Percentiles rank a stretch among this genome's conserved stretches.
Evolutionary conservation across 2,329 filamentous ascomycete species (phyloP).

Genomic region (Colletotrichum cordylinicola): DNA sequence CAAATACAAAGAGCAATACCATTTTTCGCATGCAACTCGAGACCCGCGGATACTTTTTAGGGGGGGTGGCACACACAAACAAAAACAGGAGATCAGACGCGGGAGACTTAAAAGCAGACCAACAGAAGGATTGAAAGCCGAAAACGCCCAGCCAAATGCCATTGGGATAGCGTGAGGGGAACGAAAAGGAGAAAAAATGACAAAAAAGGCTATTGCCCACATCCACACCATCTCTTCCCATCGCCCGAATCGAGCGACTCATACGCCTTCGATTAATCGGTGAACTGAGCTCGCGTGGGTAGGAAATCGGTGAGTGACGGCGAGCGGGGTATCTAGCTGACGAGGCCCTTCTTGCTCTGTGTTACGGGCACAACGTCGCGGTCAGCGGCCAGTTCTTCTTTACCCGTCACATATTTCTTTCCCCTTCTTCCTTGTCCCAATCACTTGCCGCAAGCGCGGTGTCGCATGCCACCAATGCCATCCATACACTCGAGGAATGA

Average conservation of each 20-base stretch:
- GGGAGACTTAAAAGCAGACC: not conserved
- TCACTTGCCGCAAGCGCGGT: not conserved
- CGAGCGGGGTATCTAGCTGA: constrained; percentile 30
- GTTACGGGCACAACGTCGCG: constrained; percentile 1
- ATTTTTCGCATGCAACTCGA: not conserved
- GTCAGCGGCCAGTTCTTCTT: constrained; percentile 15
- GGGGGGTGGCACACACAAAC: not conserved
- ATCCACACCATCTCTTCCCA: not conserved
- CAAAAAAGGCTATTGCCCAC: not conserved
- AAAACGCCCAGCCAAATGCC: constrained; percentile 24
- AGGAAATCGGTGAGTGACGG: not conserved
- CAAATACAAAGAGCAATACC: not conserved
- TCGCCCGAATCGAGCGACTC: not conserved
- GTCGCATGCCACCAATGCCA: not conserved
- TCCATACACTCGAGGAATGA: not conserved
- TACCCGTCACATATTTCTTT: not conserved
- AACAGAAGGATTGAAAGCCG: constrained; percentile 4
- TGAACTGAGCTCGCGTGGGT: not conserved
- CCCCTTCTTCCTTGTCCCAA: not conserved
- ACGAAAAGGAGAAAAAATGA: not conserved
- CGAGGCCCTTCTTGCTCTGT: constrained; percentile 48
- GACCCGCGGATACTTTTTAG: not conserved
- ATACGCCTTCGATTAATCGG: not conserved
- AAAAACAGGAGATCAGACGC: not conserved
- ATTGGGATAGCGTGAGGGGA: constrained; percentile 13